Base-by-base conservation (phyloP, 768 basidiomycete genomes). In the Xanthoconium purpureum region DNA sequence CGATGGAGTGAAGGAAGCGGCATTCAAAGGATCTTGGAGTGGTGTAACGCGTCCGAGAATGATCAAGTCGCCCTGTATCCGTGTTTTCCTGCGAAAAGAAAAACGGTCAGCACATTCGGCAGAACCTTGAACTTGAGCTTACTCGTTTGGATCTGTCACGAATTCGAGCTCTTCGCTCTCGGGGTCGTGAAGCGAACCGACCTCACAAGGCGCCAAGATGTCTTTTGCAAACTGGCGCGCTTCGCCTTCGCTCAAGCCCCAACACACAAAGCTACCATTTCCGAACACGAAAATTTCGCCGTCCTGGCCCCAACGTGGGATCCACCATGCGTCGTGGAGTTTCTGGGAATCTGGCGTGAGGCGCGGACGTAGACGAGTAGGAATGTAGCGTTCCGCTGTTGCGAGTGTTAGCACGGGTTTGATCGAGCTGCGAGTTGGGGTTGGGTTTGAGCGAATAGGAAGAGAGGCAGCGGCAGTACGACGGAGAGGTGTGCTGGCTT, bases 101-200 rank as follows among this genome's bases (percentile, higher is more conserved):
- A 7, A 18, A 33, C 2, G 17, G 44, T 68, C 47, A 66, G 56
- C 13, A 4, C 20, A 8, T 55, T 6, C 33, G 18, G 28, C 30
- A 18, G 1, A 3, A 39, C 10, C 5, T 15, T 15, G 29, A 10
- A 35, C 4, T 24, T 24, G 24, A 2, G 1, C 59, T 18, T 74
- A 96, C 94, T 95, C 92, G 51, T 78, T 87, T 37, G 91, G 90
- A 72, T 97, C 94, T 29, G 88, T 85, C 13, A 94, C 91, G 71
- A 94, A 96, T 67, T 97, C 94, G 48, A 97, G 78, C 63, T 94
- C 94, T 65, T 94, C 94, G 13, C 89, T 89, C 75, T 94, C 94
- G 17, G 82, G 75, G 50, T 87, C 87, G 29, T 69, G 77, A 52
- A 94, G 75, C 4, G 82, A 77, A 5, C 78, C 82, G 10, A 93